A percentile compares a stretch with the other conserved stretches of the same genome.
Conservation (phyloP, 306 rosid genomes). For the Lathyrus aphaca region DNA sequence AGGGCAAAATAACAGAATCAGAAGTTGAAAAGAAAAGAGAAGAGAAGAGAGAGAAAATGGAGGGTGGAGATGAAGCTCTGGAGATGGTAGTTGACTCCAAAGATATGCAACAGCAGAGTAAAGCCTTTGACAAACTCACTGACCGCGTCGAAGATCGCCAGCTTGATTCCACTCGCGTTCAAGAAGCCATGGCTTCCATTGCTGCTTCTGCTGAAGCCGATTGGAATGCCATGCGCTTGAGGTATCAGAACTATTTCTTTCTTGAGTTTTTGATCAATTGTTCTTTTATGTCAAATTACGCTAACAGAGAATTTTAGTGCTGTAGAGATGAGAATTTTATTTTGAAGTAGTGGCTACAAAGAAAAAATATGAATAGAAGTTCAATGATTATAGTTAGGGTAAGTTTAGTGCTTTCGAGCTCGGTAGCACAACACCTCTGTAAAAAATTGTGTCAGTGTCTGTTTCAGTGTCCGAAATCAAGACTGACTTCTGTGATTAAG, state of each 20-base stretch:
- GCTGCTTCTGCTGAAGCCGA: conserved; percentile 89
- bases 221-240: conserved; percentile 70
- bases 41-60: conserved; percentile 57
- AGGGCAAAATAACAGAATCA: background rate
- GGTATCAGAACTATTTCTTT: conserved; percentile 42
- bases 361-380: background rate
- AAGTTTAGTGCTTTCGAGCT: too few relatives aligned
- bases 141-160: conserved; percentile 99
- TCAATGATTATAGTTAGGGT: background rate
- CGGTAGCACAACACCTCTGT: too few relatives aligned
- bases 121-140: conserved; percentile 94
- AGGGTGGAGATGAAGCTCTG: conserved; percentile 74
- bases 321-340: background rate
- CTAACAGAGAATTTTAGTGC: background rate
- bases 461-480: too few relatives aligned
- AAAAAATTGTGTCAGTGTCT: too few relatives aligned
- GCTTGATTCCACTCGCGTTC: conserved; percentile 95
- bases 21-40: background rate
- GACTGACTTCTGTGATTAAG: too few relatives aligned
- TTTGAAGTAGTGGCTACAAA: background rate
- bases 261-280: background rate
- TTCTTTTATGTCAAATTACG: background rate
- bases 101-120: conserved; percentile 92
- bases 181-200: conserved; percentile 97
- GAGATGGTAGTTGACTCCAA: conserved; percentile 74